phyloP scores from a whole-genome alignment of 2,329 filamentous ascomycete species.

The Sphaerulina vaccinii region DNA sequence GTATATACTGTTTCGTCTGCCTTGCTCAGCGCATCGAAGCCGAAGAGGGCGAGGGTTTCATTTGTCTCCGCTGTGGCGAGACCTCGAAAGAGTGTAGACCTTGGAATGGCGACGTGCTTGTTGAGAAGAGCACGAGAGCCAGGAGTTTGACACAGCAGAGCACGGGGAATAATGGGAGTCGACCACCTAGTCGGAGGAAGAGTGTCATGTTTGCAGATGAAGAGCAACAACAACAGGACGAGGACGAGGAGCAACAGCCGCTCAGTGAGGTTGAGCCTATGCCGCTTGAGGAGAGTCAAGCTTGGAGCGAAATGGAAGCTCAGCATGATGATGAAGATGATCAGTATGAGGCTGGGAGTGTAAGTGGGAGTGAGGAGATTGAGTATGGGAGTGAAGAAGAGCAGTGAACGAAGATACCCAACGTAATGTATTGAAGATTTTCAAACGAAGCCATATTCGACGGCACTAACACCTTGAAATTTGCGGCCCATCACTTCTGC shows the following conservation, averaged over 20 bases:
- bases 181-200: constrained; percentile 35
- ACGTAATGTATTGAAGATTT: constrained; percentile 8
- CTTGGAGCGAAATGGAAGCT: constrained; percentile 30
- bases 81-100: constrained; percentile 80
- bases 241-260: constrained; percentile 18
- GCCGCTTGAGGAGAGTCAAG: constrained; percentile 32
- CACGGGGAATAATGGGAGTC: constrained; percentile 15
- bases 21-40: constrained; percentile 84
- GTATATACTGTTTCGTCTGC: constrained; percentile 95
- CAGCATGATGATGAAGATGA: constrained; percentile 23
- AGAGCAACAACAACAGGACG: constrained; percentile 18
- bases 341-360: background rate
- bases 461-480: no score
- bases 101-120: constrained; percentile 84
- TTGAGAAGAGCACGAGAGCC: constrained; percentile 15
- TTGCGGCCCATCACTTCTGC: no score
- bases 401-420: constrained; percentile 22
- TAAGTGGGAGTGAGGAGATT: constrained; percentile 15
- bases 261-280: constrained; percentile 31
- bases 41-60: constrained; percentile 93
- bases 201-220: constrained; percentile 33
- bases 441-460: background rate
- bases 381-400: constrained; percentile 22
- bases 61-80: constrained; percentile 84
- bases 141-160: constrained; percentile 18